A percentile compares a stretch with the other conserved stretches of the same genome.
These are phyloP conservation scores for Saccharomycopsis babjevae DNA, from an alignment of 805 yeast genomes.

Conservation along the genomic window DNA sequence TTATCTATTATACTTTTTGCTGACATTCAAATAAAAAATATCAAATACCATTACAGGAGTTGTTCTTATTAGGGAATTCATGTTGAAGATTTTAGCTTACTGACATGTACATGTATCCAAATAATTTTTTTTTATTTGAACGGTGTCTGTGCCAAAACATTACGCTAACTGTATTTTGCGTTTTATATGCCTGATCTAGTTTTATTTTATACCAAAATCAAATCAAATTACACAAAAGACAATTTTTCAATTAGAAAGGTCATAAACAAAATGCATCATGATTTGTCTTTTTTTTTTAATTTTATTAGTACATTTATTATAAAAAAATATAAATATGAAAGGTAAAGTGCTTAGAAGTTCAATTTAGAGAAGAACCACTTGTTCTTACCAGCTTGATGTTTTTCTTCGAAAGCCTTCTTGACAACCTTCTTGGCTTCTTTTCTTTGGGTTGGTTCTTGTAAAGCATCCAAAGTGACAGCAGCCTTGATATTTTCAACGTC, in stretches of 20 bases:
- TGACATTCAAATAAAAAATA: too few relatives aligned
- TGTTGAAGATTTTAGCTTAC: too few relatives aligned
- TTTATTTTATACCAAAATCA: too few relatives aligned
- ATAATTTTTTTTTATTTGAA: too few relatives aligned
- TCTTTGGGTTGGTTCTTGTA: slow-evolving; percentile 95
- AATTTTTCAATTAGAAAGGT: not conserved
- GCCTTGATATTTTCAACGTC: slow-evolving; percentile 94
- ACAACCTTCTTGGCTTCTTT: slow-evolving; percentile 98
- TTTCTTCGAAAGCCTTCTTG: slow-evolving; percentile 98
- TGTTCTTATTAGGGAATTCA: too few relatives aligned
- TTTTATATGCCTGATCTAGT: not conserved
- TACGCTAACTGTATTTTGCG: not conserved
- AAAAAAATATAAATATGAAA: slow-evolving; percentile 2
- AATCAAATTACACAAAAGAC: not conserved
- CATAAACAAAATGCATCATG: not conserved
- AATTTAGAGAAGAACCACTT: slow-evolving; percentile 99
- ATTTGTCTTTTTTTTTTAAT: not conserved
- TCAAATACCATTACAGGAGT: too few relatives aligned
- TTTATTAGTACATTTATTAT: slow-evolving; percentile 1
- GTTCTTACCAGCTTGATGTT: slow-evolving; percentile 99
- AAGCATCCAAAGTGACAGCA: slow-evolving; percentile 85
- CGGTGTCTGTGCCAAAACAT: too few relatives aligned
- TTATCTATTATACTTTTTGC: too few relatives aligned
- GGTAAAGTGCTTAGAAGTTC: slow-evolving; percentile 51
- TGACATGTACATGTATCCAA: too few relatives aligned